Evolutionary conservation across 2,329 filamentous ascomycete species (phyloP).

Genomic region (Metarhizium rileyi): DNA sequence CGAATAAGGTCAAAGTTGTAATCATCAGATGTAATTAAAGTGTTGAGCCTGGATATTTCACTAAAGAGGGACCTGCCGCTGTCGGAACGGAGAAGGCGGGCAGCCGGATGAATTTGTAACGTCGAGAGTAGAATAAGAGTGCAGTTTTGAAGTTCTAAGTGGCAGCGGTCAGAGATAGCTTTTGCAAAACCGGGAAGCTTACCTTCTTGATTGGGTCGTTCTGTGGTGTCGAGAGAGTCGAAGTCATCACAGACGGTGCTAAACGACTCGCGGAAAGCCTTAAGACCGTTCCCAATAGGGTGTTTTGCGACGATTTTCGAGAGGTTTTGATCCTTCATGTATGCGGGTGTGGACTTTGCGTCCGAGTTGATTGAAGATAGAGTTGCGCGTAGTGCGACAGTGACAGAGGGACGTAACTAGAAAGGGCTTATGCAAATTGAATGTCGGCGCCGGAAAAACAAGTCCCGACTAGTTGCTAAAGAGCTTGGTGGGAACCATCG

Average conservation of each 20-base stretch:
- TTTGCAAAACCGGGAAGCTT: constrained; percentile 2
- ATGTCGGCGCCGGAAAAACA: too few species aligned
- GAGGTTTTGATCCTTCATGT: too few species aligned
- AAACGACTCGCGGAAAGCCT: constrained; percentile 17
- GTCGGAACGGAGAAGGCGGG: constrained; percentile 5
- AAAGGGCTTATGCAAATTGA: too few species aligned
- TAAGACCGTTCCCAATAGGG: constrained; percentile 19
- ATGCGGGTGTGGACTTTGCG: too few species aligned
- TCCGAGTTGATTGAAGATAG: too few species aligned
- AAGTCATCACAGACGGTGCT: constrained; percentile 8
- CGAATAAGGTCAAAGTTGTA: neutral
- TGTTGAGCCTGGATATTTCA: neutral
- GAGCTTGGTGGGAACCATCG: too few species aligned
- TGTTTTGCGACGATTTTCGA: too few species aligned
- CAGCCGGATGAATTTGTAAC: constrained; percentile 10
- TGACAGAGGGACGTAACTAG: too few species aligned
- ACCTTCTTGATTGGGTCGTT: constrained; percentile 16
- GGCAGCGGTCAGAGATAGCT: neutral
- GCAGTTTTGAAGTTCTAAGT: neutral
- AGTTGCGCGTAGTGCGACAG: too few species aligned
- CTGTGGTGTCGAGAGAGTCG: too few species aligned
- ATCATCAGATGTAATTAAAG: neutral
- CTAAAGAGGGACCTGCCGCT: neutral
- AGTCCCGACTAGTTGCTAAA: too few species aligned
- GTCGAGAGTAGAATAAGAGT: constrained; percentile 13